Percentiles rank a stretch among this genome's conserved stretches.
Conservation (phyloP, 371 early-diverging fungal genomes). For the Mortierella sp. region DNA sequence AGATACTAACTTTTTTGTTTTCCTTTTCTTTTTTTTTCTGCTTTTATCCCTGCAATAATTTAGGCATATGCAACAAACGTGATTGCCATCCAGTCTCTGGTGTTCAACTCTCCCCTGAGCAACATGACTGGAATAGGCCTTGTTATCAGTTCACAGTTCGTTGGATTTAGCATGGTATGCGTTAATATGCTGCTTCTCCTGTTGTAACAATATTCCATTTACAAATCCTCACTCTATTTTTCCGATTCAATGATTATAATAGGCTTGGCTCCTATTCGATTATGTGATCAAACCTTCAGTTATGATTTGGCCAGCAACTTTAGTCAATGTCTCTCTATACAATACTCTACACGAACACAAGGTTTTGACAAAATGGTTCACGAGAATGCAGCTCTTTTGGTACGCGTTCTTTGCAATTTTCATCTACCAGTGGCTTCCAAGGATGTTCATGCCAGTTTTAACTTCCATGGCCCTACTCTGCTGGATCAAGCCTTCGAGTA, state of each 20-base stretch:
- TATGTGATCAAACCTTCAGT: constrained; percentile 79
- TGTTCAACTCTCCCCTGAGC: constrained; percentile 63
- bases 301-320: constrained; percentile 90
- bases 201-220: not conserved
- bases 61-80: constrained; percentile 67
- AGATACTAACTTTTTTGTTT: not conserved
- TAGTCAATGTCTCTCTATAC: constrained; percentile 82
- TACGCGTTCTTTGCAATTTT: constrained; percentile 63
- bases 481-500: constrained; percentile 65
- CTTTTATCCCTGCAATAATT: not conserved
- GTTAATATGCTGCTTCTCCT: not conserved
- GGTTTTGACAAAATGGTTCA: constrained; percentile 38
- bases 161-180: constrained; percentile 60
- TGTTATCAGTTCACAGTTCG: constrained; percentile 59
- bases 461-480: constrained; percentile 68
- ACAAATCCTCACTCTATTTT: constrained; percentile 7
- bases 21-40: not conserved
- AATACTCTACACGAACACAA: constrained; percentile 74
- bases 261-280: constrained; percentile 54
- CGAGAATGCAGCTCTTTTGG: constrained; percentile 58
- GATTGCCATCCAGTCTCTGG: constrained; percentile 57
- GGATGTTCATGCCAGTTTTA: constrained; percentile 70
- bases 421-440: constrained; percentile 73
- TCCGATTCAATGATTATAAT: not conserved
- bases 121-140: constrained; percentile 60